These are phyloP conservation scores for Phialophora tarda DNA, from an alignment of 2,329 filamentous ascomycete genomes.

Conservation along the genomic window DNA sequence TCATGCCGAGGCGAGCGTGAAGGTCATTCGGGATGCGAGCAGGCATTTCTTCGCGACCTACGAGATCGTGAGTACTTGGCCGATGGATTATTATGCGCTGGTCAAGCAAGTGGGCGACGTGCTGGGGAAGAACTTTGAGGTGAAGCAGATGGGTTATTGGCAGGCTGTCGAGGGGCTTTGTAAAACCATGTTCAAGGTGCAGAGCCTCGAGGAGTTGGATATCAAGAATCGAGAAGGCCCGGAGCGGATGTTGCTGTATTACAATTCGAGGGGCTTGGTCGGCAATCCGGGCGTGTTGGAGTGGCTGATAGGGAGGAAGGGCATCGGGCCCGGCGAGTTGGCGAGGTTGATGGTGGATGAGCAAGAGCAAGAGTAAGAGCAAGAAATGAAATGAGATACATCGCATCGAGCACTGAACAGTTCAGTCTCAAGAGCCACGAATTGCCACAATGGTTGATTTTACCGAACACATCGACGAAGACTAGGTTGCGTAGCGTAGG, in stretches of 20 bases:
- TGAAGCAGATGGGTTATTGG: conserved; percentile 5
- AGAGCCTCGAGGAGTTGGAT: background rate
- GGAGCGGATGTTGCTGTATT: conserved; percentile 38
- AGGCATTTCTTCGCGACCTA: conserved; percentile 13
- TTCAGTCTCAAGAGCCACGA: no score
- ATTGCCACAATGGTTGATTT: no score
- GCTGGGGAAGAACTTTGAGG: conserved; percentile 4
- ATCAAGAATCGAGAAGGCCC: conserved; percentile 35
- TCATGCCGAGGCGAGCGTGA: conserved; percentile 11
- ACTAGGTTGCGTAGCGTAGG: no score
- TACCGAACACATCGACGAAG: no score
- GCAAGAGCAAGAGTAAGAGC: background rate
- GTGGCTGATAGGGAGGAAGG: conserved; percentile 40
- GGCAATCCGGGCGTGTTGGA: conserved; percentile 40
- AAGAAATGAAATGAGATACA: background rate
- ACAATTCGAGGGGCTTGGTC: conserved; percentile 37
- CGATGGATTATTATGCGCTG: conserved; percentile 15
- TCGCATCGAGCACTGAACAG: background rate
- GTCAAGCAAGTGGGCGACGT: conserved; percentile 8
- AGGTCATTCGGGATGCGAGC: conserved; percentile 7
- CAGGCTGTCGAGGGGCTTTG: background rate
- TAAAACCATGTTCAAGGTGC: background rate
- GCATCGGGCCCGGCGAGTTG: conserved; percentile 21
- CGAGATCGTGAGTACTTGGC: conserved; percentile 6
- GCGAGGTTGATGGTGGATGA: conserved; percentile 1